Evolutionary conservation across 1,284 basidiomycete species (phyloP).

Genomic region (Rugosomyces carneus): DNA sequence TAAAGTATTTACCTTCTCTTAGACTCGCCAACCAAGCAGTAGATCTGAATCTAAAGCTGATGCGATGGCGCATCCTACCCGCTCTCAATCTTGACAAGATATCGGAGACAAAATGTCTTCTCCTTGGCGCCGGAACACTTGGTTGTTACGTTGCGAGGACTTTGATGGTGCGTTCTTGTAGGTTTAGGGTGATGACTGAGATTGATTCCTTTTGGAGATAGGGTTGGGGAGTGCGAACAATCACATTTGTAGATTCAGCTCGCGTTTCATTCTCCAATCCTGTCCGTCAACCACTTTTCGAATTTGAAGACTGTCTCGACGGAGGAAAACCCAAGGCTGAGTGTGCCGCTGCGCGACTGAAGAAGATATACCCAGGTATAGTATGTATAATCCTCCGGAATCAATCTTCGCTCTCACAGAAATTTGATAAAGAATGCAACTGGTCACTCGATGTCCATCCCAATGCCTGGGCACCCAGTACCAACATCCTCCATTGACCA

Average conservation of each 20-base stretch:
- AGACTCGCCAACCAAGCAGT: slow-evolving; percentile 94
- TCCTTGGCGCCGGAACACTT: slow-evolving; percentile 93
- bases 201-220: slow-evolving; percentile 25
- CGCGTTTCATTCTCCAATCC: slow-evolving; percentile 96
- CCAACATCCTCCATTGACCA: slow-evolving; percentile 47
- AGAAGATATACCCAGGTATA: slow-evolving; percentile 88
- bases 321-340: slow-evolving; percentile 93
- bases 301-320: slow-evolving; percentile 90
- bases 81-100: slow-evolving; percentile 86
- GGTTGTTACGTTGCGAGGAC: slow-evolving; percentile 93
- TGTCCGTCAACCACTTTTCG: slow-evolving; percentile 93
- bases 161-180: slow-evolving; percentile 60
- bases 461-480: slow-evolving; percentile 97
- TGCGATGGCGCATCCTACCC: slow-evolving; percentile 97
- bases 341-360: slow-evolving; percentile 83
- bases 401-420: neutral
- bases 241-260: slow-evolving; percentile 89
- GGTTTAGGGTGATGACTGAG: slow-evolving; percentile 13
- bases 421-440: slow-evolving; percentile 6
- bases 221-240: slow-evolving; percentile 94
- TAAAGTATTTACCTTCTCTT: neutral
- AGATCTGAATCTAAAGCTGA: slow-evolving; percentile 94
- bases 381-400: slow-evolving; percentile 36
- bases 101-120: slow-evolving; percentile 71
- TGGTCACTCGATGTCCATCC: slow-evolving; percentile 56